These are phyloP conservation scores for Lotus japonicus DNA, from an alignment of 306 rosid genomes.

Conservation along the genomic window DNA sequence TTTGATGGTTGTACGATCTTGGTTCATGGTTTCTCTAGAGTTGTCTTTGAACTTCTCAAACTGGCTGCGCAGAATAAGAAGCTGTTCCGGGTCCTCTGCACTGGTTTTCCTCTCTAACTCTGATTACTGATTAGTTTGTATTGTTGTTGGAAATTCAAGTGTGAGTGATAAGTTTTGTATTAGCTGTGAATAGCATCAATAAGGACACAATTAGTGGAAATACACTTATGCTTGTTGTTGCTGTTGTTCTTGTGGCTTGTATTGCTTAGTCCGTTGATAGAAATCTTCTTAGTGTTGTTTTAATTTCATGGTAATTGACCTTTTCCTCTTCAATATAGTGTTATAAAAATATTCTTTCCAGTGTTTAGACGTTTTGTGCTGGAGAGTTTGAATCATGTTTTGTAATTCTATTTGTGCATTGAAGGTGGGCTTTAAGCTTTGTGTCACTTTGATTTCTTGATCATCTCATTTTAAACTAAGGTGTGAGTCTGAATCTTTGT, in stretches of 20 bases:
- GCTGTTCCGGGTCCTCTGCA: slow-evolving; percentile 81
- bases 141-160: neutral
- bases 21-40: slow-evolving; percentile 95
- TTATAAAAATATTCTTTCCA: neutral
- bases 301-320: neutral
- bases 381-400: neutral
- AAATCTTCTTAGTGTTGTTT: neutral
- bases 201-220: neutral
- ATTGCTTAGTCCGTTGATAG: neutral
- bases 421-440: neutral
- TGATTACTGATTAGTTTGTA: neutral
- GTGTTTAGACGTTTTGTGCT: neutral
- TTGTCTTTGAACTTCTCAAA: slow-evolving; percentile 75
- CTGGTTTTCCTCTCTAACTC: slow-evolving; percentile 43
- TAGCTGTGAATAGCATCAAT: neutral
- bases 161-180: neutral
- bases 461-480: neutral
- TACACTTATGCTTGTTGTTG: neutral
- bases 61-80: slow-evolving; percentile 77
- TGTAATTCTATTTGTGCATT: neutral
- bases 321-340: neutral
- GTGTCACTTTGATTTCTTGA: neutral
- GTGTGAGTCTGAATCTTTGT: neutral
- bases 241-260: no score
- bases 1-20: slow-evolving; percentile 87